Evolutionary conservation across 2,329 filamentous ascomycete genomes (phyloP).

Genomic region (Dactylonectria estremocensis): DNA sequence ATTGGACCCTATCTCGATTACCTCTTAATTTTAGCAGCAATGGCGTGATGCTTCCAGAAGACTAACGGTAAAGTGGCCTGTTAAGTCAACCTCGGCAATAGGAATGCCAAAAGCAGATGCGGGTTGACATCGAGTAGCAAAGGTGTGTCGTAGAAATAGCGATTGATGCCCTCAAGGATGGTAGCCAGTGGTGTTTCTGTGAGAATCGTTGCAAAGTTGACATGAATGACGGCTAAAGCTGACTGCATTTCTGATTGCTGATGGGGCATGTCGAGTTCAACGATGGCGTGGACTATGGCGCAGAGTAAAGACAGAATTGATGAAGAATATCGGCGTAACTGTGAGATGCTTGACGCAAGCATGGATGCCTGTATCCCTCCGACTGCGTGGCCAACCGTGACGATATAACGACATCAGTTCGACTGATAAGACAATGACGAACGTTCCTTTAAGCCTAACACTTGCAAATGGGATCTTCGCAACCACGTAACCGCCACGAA

Average conservation of each 20-base stretch:
- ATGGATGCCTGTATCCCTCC: not conserved
- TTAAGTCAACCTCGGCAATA: too few species aligned
- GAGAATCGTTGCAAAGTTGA: not conserved
- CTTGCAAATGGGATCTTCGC: not conserved
- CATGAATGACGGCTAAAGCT: not conserved
- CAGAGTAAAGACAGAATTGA: not conserved
- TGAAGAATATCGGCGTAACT: not conserved
- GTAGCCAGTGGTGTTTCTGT: constrained; percentile 9
- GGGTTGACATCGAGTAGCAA: too few species aligned
- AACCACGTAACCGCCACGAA: not conserved
- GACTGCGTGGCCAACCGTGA: not conserved
- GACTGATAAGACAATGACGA: too few species aligned
- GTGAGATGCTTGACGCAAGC: not conserved
- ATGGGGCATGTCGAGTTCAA: not conserved
- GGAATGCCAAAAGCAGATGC: too few species aligned
- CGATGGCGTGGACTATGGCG: not conserved
- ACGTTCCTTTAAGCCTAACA: not conserved
- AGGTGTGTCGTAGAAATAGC: not conserved
- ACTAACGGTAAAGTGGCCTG: too few species aligned
- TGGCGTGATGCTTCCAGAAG: too few species aligned
- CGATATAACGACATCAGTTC: not conserved
- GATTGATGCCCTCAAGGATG: not conserved
- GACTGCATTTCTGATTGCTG: not conserved
- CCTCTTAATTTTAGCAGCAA: too few species aligned
- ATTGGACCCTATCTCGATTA: too few species aligned